Evolutionary conservation across 176 grass and related monocot species (phyloP).

Genomic region (Zoysia japonica): DNA sequence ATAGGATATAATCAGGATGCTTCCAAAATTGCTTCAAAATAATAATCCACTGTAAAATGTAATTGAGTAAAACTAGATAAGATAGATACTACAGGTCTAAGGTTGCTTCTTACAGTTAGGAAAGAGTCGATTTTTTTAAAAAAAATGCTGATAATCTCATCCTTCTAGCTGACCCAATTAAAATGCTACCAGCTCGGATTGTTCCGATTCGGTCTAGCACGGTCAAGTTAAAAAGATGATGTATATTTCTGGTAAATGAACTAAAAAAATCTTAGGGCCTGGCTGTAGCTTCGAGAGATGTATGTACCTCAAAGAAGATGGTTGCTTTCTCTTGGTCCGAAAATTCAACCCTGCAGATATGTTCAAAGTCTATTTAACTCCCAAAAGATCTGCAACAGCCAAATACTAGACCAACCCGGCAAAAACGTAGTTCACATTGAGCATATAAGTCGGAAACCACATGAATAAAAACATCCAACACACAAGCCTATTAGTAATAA

Average conservation of each 20-base stretch:
- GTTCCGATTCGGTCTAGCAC: constrained; percentile 4
- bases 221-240: constrained; percentile 13
- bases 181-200: not conserved
- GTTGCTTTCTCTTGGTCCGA: constrained; percentile 66
- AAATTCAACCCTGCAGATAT: constrained; percentile 85
- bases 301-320: constrained; percentile 83
- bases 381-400: constrained; percentile 15
- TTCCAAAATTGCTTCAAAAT: constrained; percentile 23
- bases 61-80: constrained; percentile 18
- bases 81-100: not conserved
- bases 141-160: constrained; percentile 16
- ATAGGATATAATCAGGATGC: constrained; percentile 40
- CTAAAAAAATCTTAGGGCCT: constrained; percentile 7
- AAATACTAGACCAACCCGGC: not conserved
- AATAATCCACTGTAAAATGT: not conserved
- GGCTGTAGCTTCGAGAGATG: constrained; percentile 25
- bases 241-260: constrained; percentile 15
- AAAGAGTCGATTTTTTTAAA: not conserved
- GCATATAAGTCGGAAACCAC: constrained; percentile 7
- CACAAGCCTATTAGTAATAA: not conserved
- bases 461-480: constrained; percentile 20
- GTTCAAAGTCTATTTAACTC: constrained; percentile 24
- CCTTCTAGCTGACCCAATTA: constrained; percentile 12
- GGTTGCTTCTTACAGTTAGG: constrained; percentile 16
- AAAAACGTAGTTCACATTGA: not conserved